Conservation (phyloP, 306 rosid genomes). For the Ziziphus jujuba region DNA sequence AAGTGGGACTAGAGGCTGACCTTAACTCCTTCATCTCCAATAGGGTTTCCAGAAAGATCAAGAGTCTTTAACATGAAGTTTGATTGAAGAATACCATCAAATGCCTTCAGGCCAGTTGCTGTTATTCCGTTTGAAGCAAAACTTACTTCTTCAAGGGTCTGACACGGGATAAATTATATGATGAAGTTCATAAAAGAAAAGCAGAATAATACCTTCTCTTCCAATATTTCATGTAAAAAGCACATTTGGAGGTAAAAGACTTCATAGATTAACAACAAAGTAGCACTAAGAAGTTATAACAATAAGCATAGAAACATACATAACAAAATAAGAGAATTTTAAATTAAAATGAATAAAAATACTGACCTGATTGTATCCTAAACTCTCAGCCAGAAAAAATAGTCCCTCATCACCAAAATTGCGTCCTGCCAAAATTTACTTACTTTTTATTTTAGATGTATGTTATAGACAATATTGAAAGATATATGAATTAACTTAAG, state of each 20-base stretch:
- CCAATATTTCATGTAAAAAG: neutral
- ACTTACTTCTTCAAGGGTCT: constrained; percentile 90
- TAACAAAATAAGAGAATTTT: constrained; percentile 17
- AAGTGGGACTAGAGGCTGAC: constrained; percentile 35
- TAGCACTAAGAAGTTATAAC: neutral
- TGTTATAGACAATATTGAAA: neutral
- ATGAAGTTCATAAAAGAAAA: constrained; percentile 16
- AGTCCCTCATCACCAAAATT: constrained; percentile 96
- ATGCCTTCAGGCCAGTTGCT: constrained; percentile 82
- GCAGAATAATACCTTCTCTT: neutral
- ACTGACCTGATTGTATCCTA: constrained; percentile 81
- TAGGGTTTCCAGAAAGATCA: constrained; percentile 91
- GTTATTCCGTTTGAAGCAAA: constrained; percentile 99
- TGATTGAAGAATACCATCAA: constrained; percentile 95
- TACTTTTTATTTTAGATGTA: neutral
- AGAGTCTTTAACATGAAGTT: constrained; percentile 78
- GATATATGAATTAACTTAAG: neutral
- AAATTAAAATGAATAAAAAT: constrained; percentile 18
- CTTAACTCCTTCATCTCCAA: constrained; percentile 97
- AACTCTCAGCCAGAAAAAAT: constrained; percentile 86
- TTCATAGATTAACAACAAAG: too few species aligned
- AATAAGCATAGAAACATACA: neutral
- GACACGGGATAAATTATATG: constrained; percentile 26
- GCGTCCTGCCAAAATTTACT: constrained; percentile 59
- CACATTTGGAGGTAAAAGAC: too few species aligned